phyloP scores from a whole-genome alignment of 257 asterid genomes.

The Capsicum chinense region DNA sequence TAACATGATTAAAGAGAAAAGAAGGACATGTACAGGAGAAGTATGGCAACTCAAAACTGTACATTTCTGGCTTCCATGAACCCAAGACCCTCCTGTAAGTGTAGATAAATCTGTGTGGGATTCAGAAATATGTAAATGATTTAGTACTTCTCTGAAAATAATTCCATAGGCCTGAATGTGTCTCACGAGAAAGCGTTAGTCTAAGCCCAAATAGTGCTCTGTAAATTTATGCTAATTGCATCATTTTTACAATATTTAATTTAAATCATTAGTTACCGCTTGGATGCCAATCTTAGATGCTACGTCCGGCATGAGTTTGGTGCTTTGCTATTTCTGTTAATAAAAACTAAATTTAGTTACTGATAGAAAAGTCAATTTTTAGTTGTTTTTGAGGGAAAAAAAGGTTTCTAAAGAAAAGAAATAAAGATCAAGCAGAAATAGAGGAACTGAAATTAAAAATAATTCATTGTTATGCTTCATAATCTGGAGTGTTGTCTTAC shows the following conservation, averaged over 20 bases:
- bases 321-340: constrained; percentile 10
- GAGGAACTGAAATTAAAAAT: background rate
- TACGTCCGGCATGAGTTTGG: background rate
- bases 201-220: constrained; percentile 6
- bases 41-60: background rate
- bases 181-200: background rate
- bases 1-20: background rate
- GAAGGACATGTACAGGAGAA: background rate
- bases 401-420: background rate
- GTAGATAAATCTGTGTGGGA: constrained; percentile 8
- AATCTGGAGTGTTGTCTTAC: background rate
- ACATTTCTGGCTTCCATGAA: background rate
- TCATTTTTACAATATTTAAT: background rate
- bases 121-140: background rate
- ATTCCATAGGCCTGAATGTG: background rate
- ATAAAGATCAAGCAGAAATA: background rate
- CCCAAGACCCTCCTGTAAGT: background rate
- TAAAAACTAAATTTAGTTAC: background rate
- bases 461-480: background rate
- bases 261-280: background rate
- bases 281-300: constrained; percentile 8
- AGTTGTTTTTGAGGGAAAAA: background rate
- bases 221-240: constrained; percentile 4
- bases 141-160: background rate
- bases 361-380: background rate